Base-by-base conservation (phyloP, 306 rosid genomes). In the Begonia masoniana region DNA sequence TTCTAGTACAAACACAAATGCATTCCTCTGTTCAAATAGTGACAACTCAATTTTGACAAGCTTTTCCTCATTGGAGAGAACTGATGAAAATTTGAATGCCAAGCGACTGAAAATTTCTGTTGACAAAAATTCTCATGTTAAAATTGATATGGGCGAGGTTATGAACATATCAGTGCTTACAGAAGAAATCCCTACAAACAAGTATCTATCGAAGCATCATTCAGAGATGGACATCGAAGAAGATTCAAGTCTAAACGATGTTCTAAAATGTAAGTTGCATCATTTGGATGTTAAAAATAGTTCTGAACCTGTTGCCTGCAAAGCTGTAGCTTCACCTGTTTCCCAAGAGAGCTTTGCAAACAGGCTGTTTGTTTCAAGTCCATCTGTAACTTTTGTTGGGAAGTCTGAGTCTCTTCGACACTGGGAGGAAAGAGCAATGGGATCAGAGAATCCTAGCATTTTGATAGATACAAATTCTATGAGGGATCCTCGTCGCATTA, bases 311-410 rank as follows among this genome's bases (percentile, higher is more conserved):
- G 54, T 56, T 69, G 49, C 49, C 51, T 57, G 69, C 57, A 86
- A 77, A 75, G 68, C 59, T 50, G 71, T 70, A 58, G 84, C 86
- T 73, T 83, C 99, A 55, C 93, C 96, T 59, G 84, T 72, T 75
- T 83, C 94, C 65, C 94, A 79, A 69, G 99, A 83, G 74, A 81
- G 96, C 70, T 81, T 77, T 61, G 86, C 80, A 46, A 79, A 80
- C 67, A 75, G 76, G 79, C 79, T 86, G 60, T 73, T 70, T 57
- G 76, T 66, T 62, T 60, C 86, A 24, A 72, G 71, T 69, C 77
- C 85, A 15, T 62, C 75, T 58, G 61, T 51, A 42, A 66, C 74
- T 50, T 64, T 65, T 46, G 63, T 52, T 24, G 79, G 74, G 74
- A 68, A 66, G 61, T 76, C 62, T 39, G 81, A 52, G 64, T 76